These are phyloP conservation scores for Macrolepiota albuminosa DNA, from an alignment of 768 basidiomycete genomes.

Conservation along the genomic window DNA sequence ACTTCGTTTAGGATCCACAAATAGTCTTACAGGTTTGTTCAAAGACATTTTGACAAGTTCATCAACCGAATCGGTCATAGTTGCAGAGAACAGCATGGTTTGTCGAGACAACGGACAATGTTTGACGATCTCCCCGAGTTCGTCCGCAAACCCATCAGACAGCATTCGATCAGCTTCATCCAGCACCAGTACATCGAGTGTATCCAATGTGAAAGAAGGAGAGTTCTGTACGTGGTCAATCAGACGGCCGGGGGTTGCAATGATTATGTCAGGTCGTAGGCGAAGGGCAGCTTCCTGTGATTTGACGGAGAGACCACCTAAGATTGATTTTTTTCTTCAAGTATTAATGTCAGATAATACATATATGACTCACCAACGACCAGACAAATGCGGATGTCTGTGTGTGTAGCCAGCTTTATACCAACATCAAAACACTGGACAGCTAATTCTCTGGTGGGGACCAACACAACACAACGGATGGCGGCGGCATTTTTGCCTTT, in stretches of 20 bases:
- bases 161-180: slow-evolving; percentile 99
- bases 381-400: slow-evolving; percentile 89
- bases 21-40: slow-evolving; percentile 88
- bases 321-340: slow-evolving; percentile 5
- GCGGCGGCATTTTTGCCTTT: slow-evolving; percentile 82
- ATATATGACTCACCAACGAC: slow-evolving; percentile 64
- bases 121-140: slow-evolving; percentile 89
- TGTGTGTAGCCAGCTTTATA: slow-evolving; percentile 75
- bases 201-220: slow-evolving; percentile 86
- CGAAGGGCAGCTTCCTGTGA: slow-evolving; percentile 85
- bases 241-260: slow-evolving; percentile 95
- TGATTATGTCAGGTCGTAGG: slow-evolving; percentile 86
- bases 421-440: slow-evolving; percentile 96
- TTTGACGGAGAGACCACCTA: slow-evolving; percentile 91
- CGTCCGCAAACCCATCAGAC: slow-evolving; percentile 91
- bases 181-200: slow-evolving; percentile 88
- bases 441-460: slow-evolving; percentile 93
- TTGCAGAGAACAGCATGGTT: slow-evolving; percentile 98
- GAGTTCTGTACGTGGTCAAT: slow-evolving; percentile 98
- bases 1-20: slow-evolving; percentile 90
- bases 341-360: background rate
- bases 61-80: slow-evolving; percentile 96
- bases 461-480: slow-evolving; percentile 86
- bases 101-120: slow-evolving; percentile 85
- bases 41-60: slow-evolving; percentile 90